A percentile compares a stretch with the other conserved stretches of the same genome.
These are phyloP conservation scores for Raphanus sativus DNA, from an alignment of 345 rosid species.

Conservation along the genomic window DNA sequence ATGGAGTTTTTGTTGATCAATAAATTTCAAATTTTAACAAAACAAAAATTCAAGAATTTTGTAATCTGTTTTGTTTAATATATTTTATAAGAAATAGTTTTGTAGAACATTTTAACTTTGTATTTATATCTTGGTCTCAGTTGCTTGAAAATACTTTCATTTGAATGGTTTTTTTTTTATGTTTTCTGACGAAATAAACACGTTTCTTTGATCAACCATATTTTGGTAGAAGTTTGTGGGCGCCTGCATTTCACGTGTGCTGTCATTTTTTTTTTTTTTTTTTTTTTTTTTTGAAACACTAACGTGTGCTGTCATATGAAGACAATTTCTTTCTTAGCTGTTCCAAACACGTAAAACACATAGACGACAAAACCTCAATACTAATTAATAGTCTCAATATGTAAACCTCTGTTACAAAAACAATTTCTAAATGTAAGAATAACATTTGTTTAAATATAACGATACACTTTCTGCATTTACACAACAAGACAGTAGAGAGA, in stretches of 20 bases:
- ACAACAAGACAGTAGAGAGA: slow-evolving; percentile 28
- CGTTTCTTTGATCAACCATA: background rate
- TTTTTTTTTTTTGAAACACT: too few species aligned
- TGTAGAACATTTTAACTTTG: too few species aligned
- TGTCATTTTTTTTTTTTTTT: too few species aligned
- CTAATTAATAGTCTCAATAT: background rate
- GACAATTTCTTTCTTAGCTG: slow-evolving; percentile 9
- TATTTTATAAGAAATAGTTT: too few species aligned
- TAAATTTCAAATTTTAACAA: too few species aligned
- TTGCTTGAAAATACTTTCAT: too few species aligned
- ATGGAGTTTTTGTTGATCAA: too few species aligned
- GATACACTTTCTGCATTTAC: slow-evolving; percentile 21
- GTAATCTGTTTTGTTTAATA: too few species aligned
- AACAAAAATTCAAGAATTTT: too few species aligned
- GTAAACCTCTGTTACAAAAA: background rate
- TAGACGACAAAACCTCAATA: slow-evolving; percentile 8
- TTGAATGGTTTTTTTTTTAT: background rate
- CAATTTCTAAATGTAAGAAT: slow-evolving; percentile 11
- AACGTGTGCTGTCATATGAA: slow-evolving; percentile 13
- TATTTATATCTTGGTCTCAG: too few species aligned
- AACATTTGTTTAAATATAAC: slow-evolving; percentile 3
- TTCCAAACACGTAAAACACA: slow-evolving; percentile 1
- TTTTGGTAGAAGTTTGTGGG: slow-evolving; percentile 1
- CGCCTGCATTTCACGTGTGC: slow-evolving; percentile 8
- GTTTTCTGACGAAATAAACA: background rate